A percentile compares a stretch with the other conserved stretches of the same genome.
These are phyloP conservation scores for Phytophthora boehmeriae DNA, from an alignment of 352 stramenopile species.

Conservation along the genomic window DNA sequence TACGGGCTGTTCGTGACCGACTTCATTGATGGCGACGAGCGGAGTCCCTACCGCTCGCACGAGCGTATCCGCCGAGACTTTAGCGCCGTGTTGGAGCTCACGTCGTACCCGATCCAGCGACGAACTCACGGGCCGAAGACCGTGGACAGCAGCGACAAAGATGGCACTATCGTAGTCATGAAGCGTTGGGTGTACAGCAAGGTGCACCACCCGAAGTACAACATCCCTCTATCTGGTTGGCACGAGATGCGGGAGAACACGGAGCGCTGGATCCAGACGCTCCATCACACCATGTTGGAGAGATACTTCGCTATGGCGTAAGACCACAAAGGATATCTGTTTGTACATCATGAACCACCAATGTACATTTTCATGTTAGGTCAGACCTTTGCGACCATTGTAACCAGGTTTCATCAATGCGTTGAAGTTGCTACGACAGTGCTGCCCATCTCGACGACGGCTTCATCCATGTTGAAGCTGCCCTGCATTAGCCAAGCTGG, in stretches of 20 bases:
- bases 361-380: too few species aligned
- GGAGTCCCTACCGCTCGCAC: constrained; percentile 42
- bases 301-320: constrained; percentile 22
- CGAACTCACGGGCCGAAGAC: constrained; percentile 7
- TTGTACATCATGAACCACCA: neutral
- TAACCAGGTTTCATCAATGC: too few species aligned
- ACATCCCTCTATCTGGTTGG: constrained; percentile 28
- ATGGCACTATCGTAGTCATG: constrained; percentile 30
- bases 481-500: too few species aligned
- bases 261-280: constrained; percentile 32
- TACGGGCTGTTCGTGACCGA: constrained; percentile 42
- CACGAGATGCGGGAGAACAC: constrained; percentile 34
- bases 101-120: constrained; percentile 21
- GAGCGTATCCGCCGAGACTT: constrained; percentile 48
- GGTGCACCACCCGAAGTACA: constrained; percentile 31
- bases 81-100: constrained; percentile 29
- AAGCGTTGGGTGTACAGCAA: constrained; percentile 33
- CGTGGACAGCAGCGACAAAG: constrained; percentile 2
- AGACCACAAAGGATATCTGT: neutral
- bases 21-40: constrained; percentile 47
- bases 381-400: too few species aligned
- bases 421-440: neutral
- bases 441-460: neutral
- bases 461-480: too few species aligned
- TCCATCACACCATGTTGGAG: constrained; percentile 32